Evolutionary conservation across 192 early-diverging fungal genomes (phyloP), one percentile per base, ranked within the genome.

Genomic region (Hyaloraphidium curvatum): DNA sequence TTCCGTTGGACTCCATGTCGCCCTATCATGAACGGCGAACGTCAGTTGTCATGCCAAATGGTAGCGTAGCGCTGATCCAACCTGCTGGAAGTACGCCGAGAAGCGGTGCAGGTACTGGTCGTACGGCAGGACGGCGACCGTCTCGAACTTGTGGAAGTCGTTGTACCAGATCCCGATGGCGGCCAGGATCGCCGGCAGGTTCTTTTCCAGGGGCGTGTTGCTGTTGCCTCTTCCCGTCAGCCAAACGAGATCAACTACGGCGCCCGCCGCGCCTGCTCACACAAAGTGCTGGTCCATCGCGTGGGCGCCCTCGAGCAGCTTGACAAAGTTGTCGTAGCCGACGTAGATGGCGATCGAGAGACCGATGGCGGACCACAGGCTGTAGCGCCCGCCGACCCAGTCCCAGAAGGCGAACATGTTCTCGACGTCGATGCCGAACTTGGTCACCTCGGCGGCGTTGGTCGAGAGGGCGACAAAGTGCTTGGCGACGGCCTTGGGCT

Each of bases 361-460:
- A 39, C 94, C 94, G 55, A 98, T 96, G 39, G 94, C 94, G 25
- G 94, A 97, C 94, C 94, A 98, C 28, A 96, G 82, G 30, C 90
- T 94, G 73, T 97, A 97, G 53, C 94, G 83, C 31, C 94, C 94
- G 62, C 94, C 94, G 51, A 97, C 86, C 90, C 91, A 96, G 69
- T 96, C 91, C 90, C 90, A 93, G 76, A 97, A 97, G 68, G 88
- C 81, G 79, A 97, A 97, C 94, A 98, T 98, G 77, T 98, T 98
- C 58, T 79, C 71, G n/a, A 79, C 63, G 66, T 80, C 78, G 57
- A 97, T 97, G 51, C 94, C 94, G 63, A 97, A 97, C 28, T 75
- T 82, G 51, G 81, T 75, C 21, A 93, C 89, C 2, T 69, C 82
- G 61, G 81, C 74, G 26, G 79, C 79, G 78, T 97, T 97, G 59